A percentile compares a stretch with the other conserved stretches of the same genome.
Conservation (phyloP, 352 stramenopile genomes). For the Globisporangium perplexum region DNA sequence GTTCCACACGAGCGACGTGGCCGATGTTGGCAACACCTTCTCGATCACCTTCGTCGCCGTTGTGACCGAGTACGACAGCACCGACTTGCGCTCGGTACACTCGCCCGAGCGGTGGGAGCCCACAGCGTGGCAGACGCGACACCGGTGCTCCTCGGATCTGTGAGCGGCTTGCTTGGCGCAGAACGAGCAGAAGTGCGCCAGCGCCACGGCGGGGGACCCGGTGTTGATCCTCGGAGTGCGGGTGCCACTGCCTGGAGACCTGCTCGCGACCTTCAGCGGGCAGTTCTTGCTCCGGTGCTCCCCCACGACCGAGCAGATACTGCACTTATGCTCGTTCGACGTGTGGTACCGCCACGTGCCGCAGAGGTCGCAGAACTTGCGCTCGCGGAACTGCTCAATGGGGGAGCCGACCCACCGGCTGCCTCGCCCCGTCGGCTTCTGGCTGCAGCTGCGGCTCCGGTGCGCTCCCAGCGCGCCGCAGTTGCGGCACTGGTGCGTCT, state of each 20-base stretch:
- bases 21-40: slow-evolving; percentile 44
- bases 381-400: slow-evolving; percentile 26
- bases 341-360: slow-evolving; percentile 36
- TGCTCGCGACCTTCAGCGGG: slow-evolving; percentile 21
- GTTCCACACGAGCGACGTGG: slow-evolving; percentile 41
- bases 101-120: slow-evolving; percentile 54
- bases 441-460: slow-evolving; percentile 43
- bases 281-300: slow-evolving; percentile 67
- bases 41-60: slow-evolving; percentile 63
- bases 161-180: slow-evolving; percentile 55
- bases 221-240: slow-evolving; percentile 12
- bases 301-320: slow-evolving; percentile 48
- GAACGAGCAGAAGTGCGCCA: slow-evolving; percentile 48
- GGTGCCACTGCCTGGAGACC: not conserved
- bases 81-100: slow-evolving; percentile 37
- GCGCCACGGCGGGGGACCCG: slow-evolving; percentile 3
- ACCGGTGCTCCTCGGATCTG: slow-evolving; percentile 49
- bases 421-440: slow-evolving; percentile 16
- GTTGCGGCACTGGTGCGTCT: slow-evolving; percentile 51
- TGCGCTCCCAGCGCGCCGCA: slow-evolving; percentile 49
- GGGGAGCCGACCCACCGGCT: slow-evolving; percentile 46
- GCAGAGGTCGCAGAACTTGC: slow-evolving; percentile 60
- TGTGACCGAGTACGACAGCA: slow-evolving; percentile 64
- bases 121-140: slow-evolving; percentile 46
- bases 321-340: slow-evolving; percentile 62